These are phyloP conservation scores for Aaosphaeria arxii DNA, from an alignment of 2,329 filamentous ascomycete genomes.

Conservation along the genomic window DNA sequence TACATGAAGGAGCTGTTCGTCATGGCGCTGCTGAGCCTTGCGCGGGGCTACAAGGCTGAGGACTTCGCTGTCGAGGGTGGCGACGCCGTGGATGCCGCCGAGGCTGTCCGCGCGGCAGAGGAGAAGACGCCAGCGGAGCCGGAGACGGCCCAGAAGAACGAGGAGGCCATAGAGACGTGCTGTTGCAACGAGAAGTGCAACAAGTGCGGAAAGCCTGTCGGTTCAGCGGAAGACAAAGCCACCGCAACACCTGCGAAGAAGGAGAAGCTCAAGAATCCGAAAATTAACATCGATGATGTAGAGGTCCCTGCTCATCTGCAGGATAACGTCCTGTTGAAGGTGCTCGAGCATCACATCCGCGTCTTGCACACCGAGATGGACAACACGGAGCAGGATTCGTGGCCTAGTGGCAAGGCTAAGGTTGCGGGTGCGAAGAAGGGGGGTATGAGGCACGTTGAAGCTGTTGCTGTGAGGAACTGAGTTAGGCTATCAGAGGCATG, in stretches of 20 bases:
- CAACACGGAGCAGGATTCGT: constrained; percentile 19
- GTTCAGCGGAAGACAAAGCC: constrained; percentile 1
- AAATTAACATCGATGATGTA: constrained; percentile 6
- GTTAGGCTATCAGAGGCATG: too few species aligned
- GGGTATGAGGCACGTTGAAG: neutral
- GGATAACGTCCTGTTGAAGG: constrained; percentile 25
- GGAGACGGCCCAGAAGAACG: neutral
- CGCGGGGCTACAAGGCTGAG: constrained; percentile 22
- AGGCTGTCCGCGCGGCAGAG: constrained; percentile 11
- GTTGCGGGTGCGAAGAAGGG: constrained; percentile 1
- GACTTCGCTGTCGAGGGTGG: constrained; percentile 20
- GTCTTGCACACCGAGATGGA: constrained; percentile 37
- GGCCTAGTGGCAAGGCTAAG: constrained; percentile 11
- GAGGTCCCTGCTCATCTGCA: constrained; percentile 19
- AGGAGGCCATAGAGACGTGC: constrained; percentile 4
- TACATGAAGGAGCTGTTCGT: constrained; percentile 44
- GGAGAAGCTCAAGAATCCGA: constrained; percentile 14
- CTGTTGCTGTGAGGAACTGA: too few species aligned
- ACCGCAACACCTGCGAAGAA: constrained; percentile 10
- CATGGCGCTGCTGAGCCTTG: constrained; percentile 34
- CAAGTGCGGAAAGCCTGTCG: constrained; percentile 16
- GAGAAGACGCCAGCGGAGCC: neutral
- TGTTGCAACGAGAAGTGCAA: constrained; percentile 14
- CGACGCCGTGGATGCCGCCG: constrained; percentile 20
- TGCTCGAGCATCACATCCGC: constrained; percentile 34